These are phyloP conservation scores for Darksidea phi DNA, from an alignment of 495 filamentous ascomycete species.

Conservation along the genomic window DNA sequence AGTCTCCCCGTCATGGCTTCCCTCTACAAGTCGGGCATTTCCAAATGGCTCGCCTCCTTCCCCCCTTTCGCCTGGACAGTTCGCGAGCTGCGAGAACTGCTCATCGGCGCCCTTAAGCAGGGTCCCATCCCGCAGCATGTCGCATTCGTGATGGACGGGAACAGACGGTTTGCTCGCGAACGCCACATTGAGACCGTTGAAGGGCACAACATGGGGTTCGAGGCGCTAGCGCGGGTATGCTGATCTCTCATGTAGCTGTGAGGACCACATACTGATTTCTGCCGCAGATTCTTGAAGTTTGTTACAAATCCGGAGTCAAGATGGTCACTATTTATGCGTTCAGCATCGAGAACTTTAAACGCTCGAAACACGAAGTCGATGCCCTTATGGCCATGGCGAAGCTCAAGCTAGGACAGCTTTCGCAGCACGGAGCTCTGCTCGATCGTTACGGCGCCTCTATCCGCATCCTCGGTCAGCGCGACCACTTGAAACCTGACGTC, in stretches of 20 bases:
- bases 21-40: conserved; percentile 65
- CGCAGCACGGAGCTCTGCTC: conserved; percentile 88
- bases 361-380: conserved; percentile 96
- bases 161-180: conserved; percentile 81
- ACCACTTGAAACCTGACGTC: conserved; percentile 80
- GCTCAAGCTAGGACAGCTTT: conserved; percentile 83
- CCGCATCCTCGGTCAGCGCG: conserved; percentile 75
- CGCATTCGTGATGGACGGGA: conserved; percentile 98
- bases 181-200: conserved; percentile 95
- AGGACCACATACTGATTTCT: not conserved
- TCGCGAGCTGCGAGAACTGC: conserved; percentile 67
- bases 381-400: conserved; percentile 97
- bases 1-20: conserved; percentile 27
- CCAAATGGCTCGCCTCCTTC: conserved; percentile 84
- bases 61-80: conserved; percentile 85
- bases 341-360: conserved; percentile 98
- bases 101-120: conserved; percentile 84
- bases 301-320: conserved; percentile 92
- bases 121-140: conserved; percentile 92
- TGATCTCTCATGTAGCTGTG: conserved; percentile 8
- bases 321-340: conserved; percentile 98
- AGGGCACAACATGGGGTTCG: conserved; percentile 95
- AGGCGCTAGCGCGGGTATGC: conserved; percentile 78
- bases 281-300: conserved; percentile 86
- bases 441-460: conserved; percentile 90